A percentile compares a stretch with the other conserved stretches of the same genome.
These are phyloP conservation scores for Colletotrichum phormii DNA, from an alignment of 2,329 filamentous ascomycete species.

Conservation along the genomic window DNA sequence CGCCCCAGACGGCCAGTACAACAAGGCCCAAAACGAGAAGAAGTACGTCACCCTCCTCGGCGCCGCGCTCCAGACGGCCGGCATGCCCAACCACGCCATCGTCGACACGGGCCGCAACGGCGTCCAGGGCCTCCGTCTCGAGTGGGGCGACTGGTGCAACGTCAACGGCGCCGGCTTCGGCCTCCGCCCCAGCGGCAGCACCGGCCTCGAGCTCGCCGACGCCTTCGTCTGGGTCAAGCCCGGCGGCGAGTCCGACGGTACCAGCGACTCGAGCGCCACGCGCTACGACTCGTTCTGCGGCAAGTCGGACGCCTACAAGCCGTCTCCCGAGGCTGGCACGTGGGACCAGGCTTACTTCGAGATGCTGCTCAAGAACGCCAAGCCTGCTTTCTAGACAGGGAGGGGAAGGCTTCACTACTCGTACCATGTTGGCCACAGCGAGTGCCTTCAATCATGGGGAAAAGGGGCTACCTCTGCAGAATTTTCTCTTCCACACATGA, in stretches of 20 bases:
- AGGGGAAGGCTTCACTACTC: not conserved
- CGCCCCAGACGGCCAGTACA: constrained; percentile 55
- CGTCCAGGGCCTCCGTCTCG: constrained; percentile 53
- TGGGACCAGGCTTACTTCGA: constrained; percentile 51
- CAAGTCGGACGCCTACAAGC: constrained; percentile 55
- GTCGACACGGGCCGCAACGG: constrained; percentile 55
- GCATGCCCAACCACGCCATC: constrained; percentile 57
- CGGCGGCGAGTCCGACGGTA: constrained; percentile 64
- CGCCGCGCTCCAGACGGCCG: constrained; percentile 49
- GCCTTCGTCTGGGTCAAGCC: constrained; percentile 77
- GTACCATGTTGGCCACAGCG: not conserved
- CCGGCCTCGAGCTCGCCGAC: constrained; percentile 67
- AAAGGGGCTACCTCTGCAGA: not conserved
- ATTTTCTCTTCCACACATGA: not conserved
- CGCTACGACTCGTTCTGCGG: constrained; percentile 54
- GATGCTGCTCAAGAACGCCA: constrained; percentile 41
- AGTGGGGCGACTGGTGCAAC: constrained; percentile 70
- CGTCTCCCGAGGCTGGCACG: constrained; percentile 62
- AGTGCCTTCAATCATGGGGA: not conserved
- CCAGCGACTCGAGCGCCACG: constrained; percentile 47
- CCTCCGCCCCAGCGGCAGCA: constrained; percentile 65
- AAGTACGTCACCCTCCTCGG: constrained; percentile 55
- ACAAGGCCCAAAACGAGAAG: constrained; percentile 56
- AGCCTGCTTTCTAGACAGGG: constrained; percentile 27
- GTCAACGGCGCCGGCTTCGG: constrained; percentile 72